Evolutionary conservation across 768 basidiomycete species (phyloP).

Genomic region (Lactarius akahatsu): DNA sequence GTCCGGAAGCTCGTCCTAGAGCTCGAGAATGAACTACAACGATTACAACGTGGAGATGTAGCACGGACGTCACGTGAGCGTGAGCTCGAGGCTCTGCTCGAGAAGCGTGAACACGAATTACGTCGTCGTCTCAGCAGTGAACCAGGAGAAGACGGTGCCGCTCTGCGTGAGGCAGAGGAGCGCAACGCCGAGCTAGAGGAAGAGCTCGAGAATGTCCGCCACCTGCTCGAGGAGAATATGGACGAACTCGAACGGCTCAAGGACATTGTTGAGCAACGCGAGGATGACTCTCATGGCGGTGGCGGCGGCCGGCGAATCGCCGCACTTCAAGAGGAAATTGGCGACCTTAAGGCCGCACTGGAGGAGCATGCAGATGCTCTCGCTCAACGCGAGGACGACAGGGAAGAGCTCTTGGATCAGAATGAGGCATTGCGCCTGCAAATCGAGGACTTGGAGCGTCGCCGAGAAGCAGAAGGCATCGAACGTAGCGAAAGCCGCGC

Average conservation of each 20-base stretch:
- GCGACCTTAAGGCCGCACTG: conserved; percentile 55
- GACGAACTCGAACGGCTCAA: conserved; percentile 77
- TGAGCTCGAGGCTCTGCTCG: conserved; percentile 74
- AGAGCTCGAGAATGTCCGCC: conserved; percentile 67
- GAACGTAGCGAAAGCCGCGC: conserved; percentile 76
- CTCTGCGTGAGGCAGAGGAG: conserved; percentile 54
- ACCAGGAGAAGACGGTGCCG: conserved; percentile 45
- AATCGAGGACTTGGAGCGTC: conserved; percentile 63
- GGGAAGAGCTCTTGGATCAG: conserved; percentile 66
- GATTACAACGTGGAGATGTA: conserved; percentile 52
- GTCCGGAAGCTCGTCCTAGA: conserved; percentile 86
- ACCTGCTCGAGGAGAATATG: conserved; percentile 74
- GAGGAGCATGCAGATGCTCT: conserved; percentile 61
- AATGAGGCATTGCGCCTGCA: conserved; percentile 61
- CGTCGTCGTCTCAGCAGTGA: conserved; percentile 46
- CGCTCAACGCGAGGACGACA: conserved; percentile 63
- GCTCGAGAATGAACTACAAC: conserved; percentile 76
- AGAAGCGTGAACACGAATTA: conserved; percentile 71
- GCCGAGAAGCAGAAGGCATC: conserved; percentile 58
- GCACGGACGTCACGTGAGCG: conserved; percentile 54
- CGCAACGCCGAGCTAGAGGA: conserved; percentile 71
- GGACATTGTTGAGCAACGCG: conserved; percentile 58
- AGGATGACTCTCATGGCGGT: conserved; percentile 42
- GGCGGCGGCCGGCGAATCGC: conserved; percentile 49
- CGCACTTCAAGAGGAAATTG: conserved; percentile 61